These are phyloP conservation scores for Nemania sp. DNA, from an alignment of 2,329 filamentous ascomycete genomes.

Conservation along the genomic window DNA sequence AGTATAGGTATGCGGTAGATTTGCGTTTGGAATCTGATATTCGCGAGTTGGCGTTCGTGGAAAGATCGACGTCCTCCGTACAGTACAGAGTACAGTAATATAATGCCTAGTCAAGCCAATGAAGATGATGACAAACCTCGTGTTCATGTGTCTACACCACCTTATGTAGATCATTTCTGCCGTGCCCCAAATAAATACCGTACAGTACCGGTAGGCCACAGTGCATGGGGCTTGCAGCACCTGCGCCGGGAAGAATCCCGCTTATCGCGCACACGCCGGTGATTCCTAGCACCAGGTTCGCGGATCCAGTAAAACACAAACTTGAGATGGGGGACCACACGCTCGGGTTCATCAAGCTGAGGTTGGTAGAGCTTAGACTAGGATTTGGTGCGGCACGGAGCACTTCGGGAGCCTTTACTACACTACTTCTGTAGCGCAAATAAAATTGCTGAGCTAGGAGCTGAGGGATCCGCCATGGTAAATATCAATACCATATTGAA, in stretches of 20 bases:
- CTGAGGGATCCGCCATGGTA: background rate
- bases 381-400: background rate
- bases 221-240: slow-evolving; percentile 28
- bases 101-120: background rate
- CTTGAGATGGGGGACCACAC: slow-evolving; percentile 20
- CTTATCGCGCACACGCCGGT: slow-evolving; percentile 20
- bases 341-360: slow-evolving; percentile 22
- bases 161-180: background rate
- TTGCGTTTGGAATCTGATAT: background rate
- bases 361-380: slow-evolving; percentile 7
- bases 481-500: background rate
- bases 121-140: too few species aligned
- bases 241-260: slow-evolving; percentile 20
- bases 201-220: slow-evolving; percentile 5
- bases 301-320: slow-evolving; percentile 24
- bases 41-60: slow-evolving; percentile 12
- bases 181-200: background rate
- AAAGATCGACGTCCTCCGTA: background rate
- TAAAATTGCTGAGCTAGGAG: background rate
- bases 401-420: background rate
- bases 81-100: background rate
- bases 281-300: slow-evolving; percentile 27
- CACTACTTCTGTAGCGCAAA: slow-evolving; percentile 1
- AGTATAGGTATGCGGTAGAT: background rate
- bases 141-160: background rate